Evolutionary conservation across 2,329 filamentous ascomycete genomes (phyloP).

Genomic region (Pseudogymnoascus sp.): DNA sequence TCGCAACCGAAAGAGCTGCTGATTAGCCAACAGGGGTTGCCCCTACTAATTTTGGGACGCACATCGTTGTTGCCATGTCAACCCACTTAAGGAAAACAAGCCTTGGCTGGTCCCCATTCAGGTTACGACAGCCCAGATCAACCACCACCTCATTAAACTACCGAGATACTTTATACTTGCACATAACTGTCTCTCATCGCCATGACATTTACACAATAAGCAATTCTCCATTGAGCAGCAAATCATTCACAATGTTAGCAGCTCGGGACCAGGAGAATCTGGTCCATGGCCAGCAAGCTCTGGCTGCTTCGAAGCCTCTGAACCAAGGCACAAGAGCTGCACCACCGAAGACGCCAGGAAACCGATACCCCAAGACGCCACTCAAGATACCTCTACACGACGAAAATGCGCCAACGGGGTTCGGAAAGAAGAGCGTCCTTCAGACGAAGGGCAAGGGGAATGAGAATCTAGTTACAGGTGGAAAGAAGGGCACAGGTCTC

Average conservation of each 20-base stretch:
- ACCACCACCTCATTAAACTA: conserved; percentile 8
- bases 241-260: conserved; percentile 57
- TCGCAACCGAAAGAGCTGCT: conserved; percentile 5
- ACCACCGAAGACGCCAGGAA: conserved; percentile 70
- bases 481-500: conserved; percentile 43
- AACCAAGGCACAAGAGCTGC: conserved; percentile 57
- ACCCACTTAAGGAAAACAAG: conserved; percentile 6
- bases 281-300: conserved; percentile 65
- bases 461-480: conserved; percentile 46
- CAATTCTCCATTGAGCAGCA: conserved; percentile 3
- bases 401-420: conserved; percentile 63
- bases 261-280: conserved; percentile 83
- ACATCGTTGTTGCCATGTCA: conserved; percentile 9
- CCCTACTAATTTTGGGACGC: conserved; percentile 3
- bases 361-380: conserved; percentile 73
- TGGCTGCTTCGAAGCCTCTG: conserved; percentile 62
- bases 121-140: conserved; percentile 5
- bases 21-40: conserved; percentile 10
- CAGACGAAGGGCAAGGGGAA: conserved; percentile 50
- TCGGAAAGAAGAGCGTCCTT: conserved; percentile 52
- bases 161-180: conserved; percentile 3
- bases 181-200: neutral
- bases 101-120: conserved; percentile 8
- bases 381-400: conserved; percentile 72
- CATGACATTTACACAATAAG: conserved; percentile 4